phyloP scores from a whole-genome alignment of 1,139 yeast species.

The Pneumocystis jirovecii region DNA sequence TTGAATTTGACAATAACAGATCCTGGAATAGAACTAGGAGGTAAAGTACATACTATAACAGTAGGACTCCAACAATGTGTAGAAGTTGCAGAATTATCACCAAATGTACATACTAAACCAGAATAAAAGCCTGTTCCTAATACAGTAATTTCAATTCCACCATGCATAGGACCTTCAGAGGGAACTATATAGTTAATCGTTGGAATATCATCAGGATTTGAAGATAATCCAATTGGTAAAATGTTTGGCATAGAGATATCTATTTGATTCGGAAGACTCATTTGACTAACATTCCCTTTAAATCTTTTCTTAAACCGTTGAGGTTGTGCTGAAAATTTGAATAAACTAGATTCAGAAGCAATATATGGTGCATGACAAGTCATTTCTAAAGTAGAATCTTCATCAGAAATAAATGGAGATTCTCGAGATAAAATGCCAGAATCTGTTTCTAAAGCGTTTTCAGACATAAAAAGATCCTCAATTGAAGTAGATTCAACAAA shows the following conservation, averaged over 20 bases:
- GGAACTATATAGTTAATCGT: constrained; percentile 53
- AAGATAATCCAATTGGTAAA: background rate
- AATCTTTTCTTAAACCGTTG: background rate
- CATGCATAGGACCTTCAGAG: constrained; percentile 84
- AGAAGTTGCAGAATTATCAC: constrained; percentile 65
- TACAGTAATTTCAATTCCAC: constrained; percentile 87
- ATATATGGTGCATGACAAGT: background rate
- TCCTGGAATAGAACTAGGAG: constrained; percentile 79
- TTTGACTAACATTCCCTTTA: background rate
- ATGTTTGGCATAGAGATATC: background rate
- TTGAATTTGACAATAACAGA: constrained; percentile 79
- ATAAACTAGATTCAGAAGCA: background rate
- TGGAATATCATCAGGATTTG: background rate
- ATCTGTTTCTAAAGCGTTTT: background rate
- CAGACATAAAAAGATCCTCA: background rate
- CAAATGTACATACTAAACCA: constrained; percentile 72
- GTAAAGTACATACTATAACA: constrained; percentile 82
- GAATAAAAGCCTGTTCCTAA: constrained; percentile 75
- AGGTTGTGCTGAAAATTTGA: background rate
- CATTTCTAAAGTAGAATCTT: background rate
- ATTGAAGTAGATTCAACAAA: background rate
- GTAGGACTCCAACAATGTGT: constrained; percentile 95
- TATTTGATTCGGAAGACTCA: background rate
- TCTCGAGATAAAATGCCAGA: background rate
- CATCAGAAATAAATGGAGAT: background rate